Conservation (phyloP, 2,329 filamentous ascomycete species). For the Botryotinia narcissicola region DNA sequence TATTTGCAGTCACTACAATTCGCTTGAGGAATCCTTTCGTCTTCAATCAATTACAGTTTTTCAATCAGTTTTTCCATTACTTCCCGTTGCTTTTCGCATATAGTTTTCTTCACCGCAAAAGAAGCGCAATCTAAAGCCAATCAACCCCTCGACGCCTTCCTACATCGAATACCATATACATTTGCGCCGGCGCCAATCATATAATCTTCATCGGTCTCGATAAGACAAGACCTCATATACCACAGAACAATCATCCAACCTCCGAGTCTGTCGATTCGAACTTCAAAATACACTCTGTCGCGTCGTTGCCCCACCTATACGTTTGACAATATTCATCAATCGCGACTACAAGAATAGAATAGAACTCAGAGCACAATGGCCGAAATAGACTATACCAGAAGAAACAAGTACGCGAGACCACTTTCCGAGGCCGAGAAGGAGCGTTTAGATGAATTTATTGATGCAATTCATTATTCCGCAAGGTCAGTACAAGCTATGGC, state of each 20-base stretch:
- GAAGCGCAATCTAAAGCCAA: not conserved
- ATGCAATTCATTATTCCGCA: conserved; percentile 92
- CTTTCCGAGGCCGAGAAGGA: conserved; percentile 79
- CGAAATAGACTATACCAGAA: conserved; percentile 66
- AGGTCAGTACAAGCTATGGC: conserved; percentile 55
- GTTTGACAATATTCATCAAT: conserved; percentile 1
- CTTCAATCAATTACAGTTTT: not conserved
- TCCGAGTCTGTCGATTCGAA: not conserved
- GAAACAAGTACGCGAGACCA: conserved; percentile 81
- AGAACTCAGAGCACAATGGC: conserved; percentile 27
- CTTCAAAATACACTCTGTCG: not conserved
- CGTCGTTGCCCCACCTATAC: conserved; percentile 16
- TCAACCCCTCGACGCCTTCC: conserved; percentile 9
- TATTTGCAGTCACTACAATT: conserved; percentile 9
- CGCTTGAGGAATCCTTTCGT: conserved; percentile 3
- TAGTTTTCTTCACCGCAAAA: conserved; percentile 16
- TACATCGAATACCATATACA: not conserved
- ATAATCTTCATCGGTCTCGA: not conserved
- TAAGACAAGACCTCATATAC: not conserved
- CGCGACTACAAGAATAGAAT: not conserved
- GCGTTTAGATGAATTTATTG: conserved; percentile 85
- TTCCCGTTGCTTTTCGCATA: not conserved
- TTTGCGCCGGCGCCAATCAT: conserved; percentile 10
- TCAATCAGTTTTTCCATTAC: not conserved
- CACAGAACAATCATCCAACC: not conserved